Conservation (phyloP, 2,329 filamentous ascomycete genomes). For the Nectriaceae sp. region DNA sequence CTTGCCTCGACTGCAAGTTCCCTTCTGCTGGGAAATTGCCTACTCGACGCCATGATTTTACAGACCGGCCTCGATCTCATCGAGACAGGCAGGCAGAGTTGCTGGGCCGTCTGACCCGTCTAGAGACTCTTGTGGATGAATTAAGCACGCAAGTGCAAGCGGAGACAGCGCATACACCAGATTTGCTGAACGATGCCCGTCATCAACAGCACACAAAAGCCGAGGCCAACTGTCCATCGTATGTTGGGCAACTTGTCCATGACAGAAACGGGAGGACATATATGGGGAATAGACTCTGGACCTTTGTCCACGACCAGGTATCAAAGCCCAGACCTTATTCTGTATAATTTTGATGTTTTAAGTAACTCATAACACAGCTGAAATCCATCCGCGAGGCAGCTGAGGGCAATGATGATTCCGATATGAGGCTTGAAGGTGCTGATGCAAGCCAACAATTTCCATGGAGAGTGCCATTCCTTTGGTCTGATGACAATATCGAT, state of each 20-base stretch:
- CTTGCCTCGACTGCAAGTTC: neutral
- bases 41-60: neutral
- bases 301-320: neutral
- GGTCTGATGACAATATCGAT: neutral
- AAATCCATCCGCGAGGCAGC: neutral
- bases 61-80: neutral
- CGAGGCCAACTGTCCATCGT: neutral
- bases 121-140: neutral
- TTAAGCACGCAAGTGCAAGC: neutral
- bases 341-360: neutral
- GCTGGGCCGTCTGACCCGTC: neutral
- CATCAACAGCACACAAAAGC: neutral
- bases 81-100: neutral
- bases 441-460: neutral
- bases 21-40: neutral
- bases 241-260: neutral
- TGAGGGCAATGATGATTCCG: neutral
- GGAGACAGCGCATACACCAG: neutral
- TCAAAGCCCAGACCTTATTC: neutral
- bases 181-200: neutral
- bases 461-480: neutral
- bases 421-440: neutral
- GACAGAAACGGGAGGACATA: neutral
- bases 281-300: neutral
- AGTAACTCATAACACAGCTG: no score